phyloP scores from a whole-genome alignment of 768 basidiomycete species.

The Panellus pusillus region DNA sequence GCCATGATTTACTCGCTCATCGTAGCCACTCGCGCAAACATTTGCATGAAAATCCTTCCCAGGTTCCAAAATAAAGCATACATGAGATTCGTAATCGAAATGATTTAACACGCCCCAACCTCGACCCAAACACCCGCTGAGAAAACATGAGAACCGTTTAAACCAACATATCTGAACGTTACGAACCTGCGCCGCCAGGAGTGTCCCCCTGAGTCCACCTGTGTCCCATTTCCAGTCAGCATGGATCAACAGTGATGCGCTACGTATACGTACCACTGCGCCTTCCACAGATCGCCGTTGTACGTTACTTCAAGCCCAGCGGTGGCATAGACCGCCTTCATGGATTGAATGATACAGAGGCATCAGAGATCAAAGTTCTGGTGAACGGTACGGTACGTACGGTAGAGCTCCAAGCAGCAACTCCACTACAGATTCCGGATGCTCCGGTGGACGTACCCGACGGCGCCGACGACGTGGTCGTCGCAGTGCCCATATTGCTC shows the following conservation, averaged over 20 bases:
- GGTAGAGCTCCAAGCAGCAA: constrained; percentile 48
- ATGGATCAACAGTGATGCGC: not conserved
- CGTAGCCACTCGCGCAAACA: too few species aligned
- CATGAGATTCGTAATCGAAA: not conserved
- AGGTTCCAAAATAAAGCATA: not conserved
- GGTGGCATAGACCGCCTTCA: constrained; percentile 40
- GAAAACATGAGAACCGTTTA: constrained; percentile 1
- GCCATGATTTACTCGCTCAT: too few species aligned
- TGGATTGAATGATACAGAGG: not conserved
- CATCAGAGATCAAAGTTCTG: not conserved
- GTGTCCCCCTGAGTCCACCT: constrained; percentile 59
- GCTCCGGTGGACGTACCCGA: constrained; percentile 26
- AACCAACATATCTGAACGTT: not conserved
- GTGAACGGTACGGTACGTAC: constrained; percentile 26
- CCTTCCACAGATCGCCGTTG: constrained; percentile 55
- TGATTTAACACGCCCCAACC: constrained; percentile 43
- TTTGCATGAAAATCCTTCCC: too few species aligned
- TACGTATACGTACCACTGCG: constrained; percentile 41
- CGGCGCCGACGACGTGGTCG: constrained; percentile 25
- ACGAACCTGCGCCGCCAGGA: constrained; percentile 51
- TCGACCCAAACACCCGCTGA: constrained; percentile 59
- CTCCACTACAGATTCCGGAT: constrained; percentile 39
- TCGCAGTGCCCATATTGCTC: constrained; percentile 52
- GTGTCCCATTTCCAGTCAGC: not conserved
- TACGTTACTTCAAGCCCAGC: constrained; percentile 49